phyloP scores from a whole-genome alignment of 129 eudicot genomes.

The Kitagawia praeruptora region DNA sequence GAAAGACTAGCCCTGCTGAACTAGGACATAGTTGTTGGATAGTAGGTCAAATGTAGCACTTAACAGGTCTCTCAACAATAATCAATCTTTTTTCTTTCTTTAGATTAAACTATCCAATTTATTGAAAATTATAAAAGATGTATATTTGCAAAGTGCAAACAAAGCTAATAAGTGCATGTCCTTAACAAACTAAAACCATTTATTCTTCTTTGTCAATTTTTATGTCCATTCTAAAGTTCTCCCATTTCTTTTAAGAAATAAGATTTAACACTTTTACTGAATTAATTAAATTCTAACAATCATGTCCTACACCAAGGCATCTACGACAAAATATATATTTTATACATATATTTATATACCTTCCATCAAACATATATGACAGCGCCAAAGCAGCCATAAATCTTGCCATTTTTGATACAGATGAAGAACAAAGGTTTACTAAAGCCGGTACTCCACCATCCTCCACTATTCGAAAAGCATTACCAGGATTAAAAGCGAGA shows the following conservation, averaged over 20 bases:
- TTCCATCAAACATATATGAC: slow-evolving; percentile 96
- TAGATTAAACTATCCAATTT: neutral
- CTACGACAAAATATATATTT: neutral
- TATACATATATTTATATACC: slow-evolving; percentile 27
- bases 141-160: no score
- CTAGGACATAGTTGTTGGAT: no score
- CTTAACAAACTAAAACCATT: neutral
- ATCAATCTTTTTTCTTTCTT: no score
- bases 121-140: no score
- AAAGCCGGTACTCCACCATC: slow-evolving; percentile 90
- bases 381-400: slow-evolving; percentile 97
- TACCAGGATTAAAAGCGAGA: slow-evolving; percentile 93
- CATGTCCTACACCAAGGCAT: neutral
- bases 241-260: neutral
- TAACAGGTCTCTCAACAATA: neutral
- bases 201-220: neutral
- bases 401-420: slow-evolving; percentile 95
- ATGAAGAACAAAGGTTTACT: slow-evolving; percentile 72
- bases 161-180: neutral
- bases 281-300: neutral
- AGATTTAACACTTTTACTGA: neutral
- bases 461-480: slow-evolving; percentile 92
- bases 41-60: neutral
- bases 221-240: neutral
- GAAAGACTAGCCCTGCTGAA: no score